phyloP scores from a whole-genome alignment of 208 protist species.

The Acanthamoeba royreba region DNA sequence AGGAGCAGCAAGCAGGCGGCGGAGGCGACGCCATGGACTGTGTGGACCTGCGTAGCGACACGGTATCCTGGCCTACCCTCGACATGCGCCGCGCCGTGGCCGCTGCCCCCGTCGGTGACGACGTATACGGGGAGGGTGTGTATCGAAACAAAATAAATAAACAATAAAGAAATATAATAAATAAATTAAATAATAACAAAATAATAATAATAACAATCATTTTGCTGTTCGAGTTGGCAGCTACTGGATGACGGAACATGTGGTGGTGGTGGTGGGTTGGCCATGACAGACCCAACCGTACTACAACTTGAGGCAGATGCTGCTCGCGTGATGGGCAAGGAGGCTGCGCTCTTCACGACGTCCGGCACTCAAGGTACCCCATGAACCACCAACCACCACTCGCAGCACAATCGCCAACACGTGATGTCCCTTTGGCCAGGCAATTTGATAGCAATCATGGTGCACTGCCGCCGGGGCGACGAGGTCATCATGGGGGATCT shows the following conservation, averaged over 20 bases:
- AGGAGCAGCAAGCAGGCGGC: too few relatives aligned
- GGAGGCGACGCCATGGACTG: not conserved
- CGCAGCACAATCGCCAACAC: not conserved
- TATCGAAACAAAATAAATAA: too few relatives aligned
- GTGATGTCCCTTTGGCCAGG: not conserved
- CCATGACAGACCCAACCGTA: conserved; percentile 64
- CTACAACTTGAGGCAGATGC: conserved; percentile 44
- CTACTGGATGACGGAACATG: not conserved
- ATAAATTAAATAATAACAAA: too few relatives aligned
- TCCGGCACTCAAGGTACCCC: conserved; percentile 50
- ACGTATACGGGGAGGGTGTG: conserved; percentile 64
- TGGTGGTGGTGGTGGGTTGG: not conserved
- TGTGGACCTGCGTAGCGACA: conserved; percentile 66
- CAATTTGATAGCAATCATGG: conserved; percentile 59
- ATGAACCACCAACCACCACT: not conserved
- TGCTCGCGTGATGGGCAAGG: conserved; percentile 64
- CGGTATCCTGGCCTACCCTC: conserved; percentile 56
- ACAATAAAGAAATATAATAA: too few relatives aligned
- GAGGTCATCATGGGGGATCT: conserved; percentile 51
- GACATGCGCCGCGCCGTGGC: conserved; percentile 66
- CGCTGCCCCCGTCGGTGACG: conserved; percentile 63
- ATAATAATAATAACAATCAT: not conserved
- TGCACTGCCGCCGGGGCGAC: conserved; percentile 33
- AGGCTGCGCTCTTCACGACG: conserved; percentile 66
- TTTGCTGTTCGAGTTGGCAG: not conserved